Conservation (phyloP, 2,329 filamentous ascomycete species). For the Botrytis aclada region DNA sequence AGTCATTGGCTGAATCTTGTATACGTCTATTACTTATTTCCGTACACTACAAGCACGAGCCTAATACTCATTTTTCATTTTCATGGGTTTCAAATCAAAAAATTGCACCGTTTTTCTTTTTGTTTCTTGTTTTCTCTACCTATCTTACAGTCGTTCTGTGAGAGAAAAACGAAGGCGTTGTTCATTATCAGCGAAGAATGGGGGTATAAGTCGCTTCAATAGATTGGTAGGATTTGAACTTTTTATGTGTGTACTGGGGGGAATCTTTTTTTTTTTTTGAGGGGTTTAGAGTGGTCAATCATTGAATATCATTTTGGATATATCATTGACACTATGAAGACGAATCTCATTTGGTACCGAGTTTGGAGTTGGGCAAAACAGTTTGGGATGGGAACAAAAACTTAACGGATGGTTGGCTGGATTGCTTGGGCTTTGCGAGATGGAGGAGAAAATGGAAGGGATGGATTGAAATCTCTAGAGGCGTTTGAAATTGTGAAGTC, state of each 20-base stretch:
- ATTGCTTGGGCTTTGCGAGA: constrained; percentile 8
- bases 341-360: neutral
- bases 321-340: constrained; percentile 6
- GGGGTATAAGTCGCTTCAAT: constrained; percentile 2
- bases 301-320: constrained; percentile 16
- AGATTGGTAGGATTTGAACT: constrained; percentile 2
- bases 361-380: constrained; percentile 5
- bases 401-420: constrained; percentile 1
- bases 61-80: constrained; percentile 2
- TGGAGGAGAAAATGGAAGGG: constrained; percentile 12
- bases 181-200: neutral
- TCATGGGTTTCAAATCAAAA: neutral
- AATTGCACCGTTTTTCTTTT: constrained; percentile 9
- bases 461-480: constrained; percentile 3
- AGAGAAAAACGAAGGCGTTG: neutral
- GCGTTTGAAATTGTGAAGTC: constrained; percentile 5
- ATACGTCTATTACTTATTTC: neutral
- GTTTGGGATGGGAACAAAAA: neutral
- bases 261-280: neutral
- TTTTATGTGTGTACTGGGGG: constrained; percentile 9
- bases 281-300: constrained; percentile 2
- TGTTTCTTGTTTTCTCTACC: constrained; percentile 1
- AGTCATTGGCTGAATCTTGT: neutral
- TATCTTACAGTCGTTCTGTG: neutral
- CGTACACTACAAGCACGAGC: neutral